Percentiles rank a stretch among this genome's conserved stretches.
Evolutionary conservation across 208 protist genomes (phyloP).

Genomic region (Leishmania turanica): DNA sequence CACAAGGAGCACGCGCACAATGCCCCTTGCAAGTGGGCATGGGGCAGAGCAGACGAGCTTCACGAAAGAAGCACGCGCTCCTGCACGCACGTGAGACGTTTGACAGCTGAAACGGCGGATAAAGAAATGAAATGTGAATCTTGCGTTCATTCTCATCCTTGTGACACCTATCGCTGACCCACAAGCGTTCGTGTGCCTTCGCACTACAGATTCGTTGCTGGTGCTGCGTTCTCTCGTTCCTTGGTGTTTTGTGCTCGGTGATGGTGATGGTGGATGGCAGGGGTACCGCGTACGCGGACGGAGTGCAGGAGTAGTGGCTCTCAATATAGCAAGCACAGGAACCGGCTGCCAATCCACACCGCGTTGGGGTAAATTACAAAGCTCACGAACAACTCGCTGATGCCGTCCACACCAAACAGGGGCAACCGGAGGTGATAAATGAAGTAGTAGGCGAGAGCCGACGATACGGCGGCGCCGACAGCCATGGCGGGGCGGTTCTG

Average conservation of each 20-base stretch:
- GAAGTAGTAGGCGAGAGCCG: conserved; percentile 41
- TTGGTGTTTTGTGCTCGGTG: neutral
- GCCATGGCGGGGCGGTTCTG: conserved; percentile 13
- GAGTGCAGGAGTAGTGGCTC: neutral
- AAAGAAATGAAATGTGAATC: neutral
- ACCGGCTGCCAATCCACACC: conserved; percentile 46
- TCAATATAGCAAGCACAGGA: conserved; percentile 18
- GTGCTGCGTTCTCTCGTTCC: neutral
- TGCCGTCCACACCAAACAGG: conserved; percentile 31
- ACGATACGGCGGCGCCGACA: conserved; percentile 32
- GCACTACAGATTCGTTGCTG: neutral
- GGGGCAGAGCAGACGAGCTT: neutral
- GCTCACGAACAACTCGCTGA: conserved; percentile 51
- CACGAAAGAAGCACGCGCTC: neutral
- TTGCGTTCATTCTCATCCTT: neutral
- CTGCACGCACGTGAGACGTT: neutral
- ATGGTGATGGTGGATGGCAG: neutral
- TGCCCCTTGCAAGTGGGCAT: neutral
- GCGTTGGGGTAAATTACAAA: conserved; percentile 71
- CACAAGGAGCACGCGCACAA: neutral
- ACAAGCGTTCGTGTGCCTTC: neutral
- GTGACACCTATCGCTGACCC: neutral
- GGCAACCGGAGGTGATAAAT: conserved; percentile 28
- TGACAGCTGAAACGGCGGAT: neutral
- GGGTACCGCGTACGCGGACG: neutral